phyloP scores from a whole-genome alignment of 176 grass and related monocot genomes.

The Cenchrus americanus region DNA sequence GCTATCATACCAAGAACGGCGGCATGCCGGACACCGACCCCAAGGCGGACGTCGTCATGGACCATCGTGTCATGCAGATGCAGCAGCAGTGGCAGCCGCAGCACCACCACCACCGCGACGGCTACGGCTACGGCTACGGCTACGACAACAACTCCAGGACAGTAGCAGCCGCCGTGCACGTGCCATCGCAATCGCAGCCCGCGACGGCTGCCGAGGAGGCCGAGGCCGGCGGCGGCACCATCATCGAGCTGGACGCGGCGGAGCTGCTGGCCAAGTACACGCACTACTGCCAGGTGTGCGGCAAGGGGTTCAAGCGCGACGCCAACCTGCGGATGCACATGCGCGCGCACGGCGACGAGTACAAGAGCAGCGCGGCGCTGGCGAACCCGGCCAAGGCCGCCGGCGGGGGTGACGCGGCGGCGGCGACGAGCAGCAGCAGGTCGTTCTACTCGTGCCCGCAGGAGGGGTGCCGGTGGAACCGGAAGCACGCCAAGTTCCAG shows the following conservation, averaged over 20 bases:
- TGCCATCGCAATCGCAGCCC: not conserved
- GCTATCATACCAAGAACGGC: not conserved
- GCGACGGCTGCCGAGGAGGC: not conserved
- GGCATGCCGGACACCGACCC: constrained; percentile 9
- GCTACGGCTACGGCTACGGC: not conserved
- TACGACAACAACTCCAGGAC: not conserved
- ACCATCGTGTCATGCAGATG: constrained; percentile 32
- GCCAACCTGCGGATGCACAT: constrained; percentile 99
- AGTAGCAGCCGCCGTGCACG: not conserved
- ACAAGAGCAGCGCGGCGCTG: constrained; percentile 82
- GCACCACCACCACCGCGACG: constrained; percentile 5
- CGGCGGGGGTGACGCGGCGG: not conserved
- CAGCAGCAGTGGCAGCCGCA: constrained; percentile 2
- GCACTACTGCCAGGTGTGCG: constrained; percentile 91
- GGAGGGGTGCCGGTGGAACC: constrained; percentile 85
- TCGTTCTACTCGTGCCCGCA: constrained; percentile 87
- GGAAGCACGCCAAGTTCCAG: constrained; percentile 87
- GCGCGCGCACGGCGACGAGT: constrained; percentile 98
- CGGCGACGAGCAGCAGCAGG: not conserved
- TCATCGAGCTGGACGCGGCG: constrained; percentile 78
- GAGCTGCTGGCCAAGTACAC: constrained; percentile 92
- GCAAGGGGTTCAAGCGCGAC: constrained; percentile 98
- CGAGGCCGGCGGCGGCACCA: constrained; percentile 4
- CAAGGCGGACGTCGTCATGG: not conserved
- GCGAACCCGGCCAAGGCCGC: constrained; percentile 49